A percentile compares a stretch with the other conserved stretches of the same genome.
These are phyloP conservation scores for Diplodia corticola DNA, from an alignment of 2,329 filamentous ascomycete genomes.

Conservation along the genomic window DNA sequence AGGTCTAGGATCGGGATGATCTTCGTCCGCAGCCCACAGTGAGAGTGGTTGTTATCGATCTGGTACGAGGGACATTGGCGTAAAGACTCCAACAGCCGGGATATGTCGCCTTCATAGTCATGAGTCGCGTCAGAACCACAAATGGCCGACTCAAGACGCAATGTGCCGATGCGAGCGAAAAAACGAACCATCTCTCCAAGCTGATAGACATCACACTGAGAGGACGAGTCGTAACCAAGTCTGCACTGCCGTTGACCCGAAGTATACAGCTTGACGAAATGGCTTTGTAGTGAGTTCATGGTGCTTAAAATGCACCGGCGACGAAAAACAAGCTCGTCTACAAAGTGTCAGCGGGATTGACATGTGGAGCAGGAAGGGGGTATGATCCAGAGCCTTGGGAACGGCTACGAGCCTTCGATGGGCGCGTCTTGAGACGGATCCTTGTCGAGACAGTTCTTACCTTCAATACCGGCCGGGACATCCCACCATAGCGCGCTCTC, in stretches of 20 bases:
- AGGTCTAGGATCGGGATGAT: conserved; percentile 67
- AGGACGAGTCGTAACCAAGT: conserved; percentile 71
- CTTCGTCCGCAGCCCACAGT: conserved; percentile 69
- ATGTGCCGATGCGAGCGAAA: conserved; percentile 60
- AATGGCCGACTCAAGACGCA: conserved; percentile 55
- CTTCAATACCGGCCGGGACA: conserved; percentile 67
- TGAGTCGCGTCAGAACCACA: conserved; percentile 46
- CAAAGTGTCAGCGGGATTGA: not conserved
- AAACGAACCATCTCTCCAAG: conserved; percentile 77
- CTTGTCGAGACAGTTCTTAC: conserved; percentile 37
- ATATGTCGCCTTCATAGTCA: conserved; percentile 61
- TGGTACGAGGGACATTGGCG: conserved; percentile 71
- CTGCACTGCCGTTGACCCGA: conserved; percentile 69
- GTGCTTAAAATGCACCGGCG: conserved; percentile 68
- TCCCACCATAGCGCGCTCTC: conserved; percentile 67
- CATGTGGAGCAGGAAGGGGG: not conserved
- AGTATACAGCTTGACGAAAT: conserved; percentile 68
- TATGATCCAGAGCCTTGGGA: not conserved
- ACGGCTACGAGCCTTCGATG: not conserved
- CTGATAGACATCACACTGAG: conserved; percentile 74
- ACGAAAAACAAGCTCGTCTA: conserved; percentile 66
- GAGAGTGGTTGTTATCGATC: conserved; percentile 70
- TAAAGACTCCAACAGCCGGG: conserved; percentile 60
- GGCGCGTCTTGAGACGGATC: not conserved
- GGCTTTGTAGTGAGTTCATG: conserved; percentile 66